These are phyloP conservation scores for Globisporangium paddicum DNA, from an alignment of 352 stramenopile genomes.

Conservation along the genomic window DNA sequence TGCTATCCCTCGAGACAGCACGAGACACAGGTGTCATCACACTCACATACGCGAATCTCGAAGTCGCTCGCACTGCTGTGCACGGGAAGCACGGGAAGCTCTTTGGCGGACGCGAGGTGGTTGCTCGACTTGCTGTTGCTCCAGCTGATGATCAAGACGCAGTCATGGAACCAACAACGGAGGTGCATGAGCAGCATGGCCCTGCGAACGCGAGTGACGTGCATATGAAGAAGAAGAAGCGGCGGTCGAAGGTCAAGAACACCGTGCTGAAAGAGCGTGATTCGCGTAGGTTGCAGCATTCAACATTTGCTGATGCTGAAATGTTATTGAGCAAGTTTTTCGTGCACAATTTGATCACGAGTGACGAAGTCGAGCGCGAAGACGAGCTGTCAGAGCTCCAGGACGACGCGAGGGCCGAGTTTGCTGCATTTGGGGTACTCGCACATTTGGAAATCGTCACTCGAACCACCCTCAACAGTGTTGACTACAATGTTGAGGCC, in stretches of 20 bases:
- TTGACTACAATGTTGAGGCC: not conserved
- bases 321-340: constrained; percentile 7
- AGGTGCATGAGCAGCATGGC: not conserved
- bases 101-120: constrained; percentile 33
- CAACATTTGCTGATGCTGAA: not conserved
- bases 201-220: too few species aligned
- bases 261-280: constrained; percentile 9
- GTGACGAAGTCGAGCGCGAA: constrained; percentile 41
- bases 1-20: constrained; percentile 7
- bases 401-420: constrained; percentile 29
- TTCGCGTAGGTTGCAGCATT: not conserved
- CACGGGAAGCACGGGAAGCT: constrained; percentile 17
- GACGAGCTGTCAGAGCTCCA: constrained; percentile 47
- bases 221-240: constrained; percentile 15
- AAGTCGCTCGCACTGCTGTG: constrained; percentile 14
- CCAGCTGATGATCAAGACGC: not conserved
- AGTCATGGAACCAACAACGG: not conserved
- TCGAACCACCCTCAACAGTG: not conserved
- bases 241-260: constrained; percentile 32
- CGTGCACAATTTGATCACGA: constrained; percentile 29
- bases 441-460: constrained; percentile 14
- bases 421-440: constrained; percentile 24
- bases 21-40: constrained; percentile 12
- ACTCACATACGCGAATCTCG: constrained; percentile 14
- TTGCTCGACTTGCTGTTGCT: not conserved